These are phyloP conservation scores for Ascomycota sp. DNA, from an alignment of 2,329 filamentous ascomycete genomes.

Conservation along the genomic window DNA sequence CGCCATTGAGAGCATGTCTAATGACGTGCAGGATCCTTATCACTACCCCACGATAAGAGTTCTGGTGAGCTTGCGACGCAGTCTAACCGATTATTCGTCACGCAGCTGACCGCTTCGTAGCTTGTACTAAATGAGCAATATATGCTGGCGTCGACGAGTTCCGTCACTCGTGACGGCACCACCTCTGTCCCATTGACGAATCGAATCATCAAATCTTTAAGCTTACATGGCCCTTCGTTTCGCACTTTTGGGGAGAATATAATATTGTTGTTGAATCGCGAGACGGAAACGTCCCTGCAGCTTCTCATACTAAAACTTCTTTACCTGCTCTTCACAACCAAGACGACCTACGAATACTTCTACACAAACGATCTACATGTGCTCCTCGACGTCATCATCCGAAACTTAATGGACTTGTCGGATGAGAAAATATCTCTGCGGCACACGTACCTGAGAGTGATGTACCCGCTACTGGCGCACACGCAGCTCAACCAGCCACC, in stretches of 20 bases:
- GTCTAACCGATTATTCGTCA: too few species aligned
- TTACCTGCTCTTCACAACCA: conserved; percentile 86
- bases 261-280: conserved; percentile 82
- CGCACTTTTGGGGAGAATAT: conserved; percentile 97
- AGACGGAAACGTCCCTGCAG: conserved; percentile 84
- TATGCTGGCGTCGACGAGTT: conserved; percentile 54
- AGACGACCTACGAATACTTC: conserved; percentile 88
- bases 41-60: conserved; percentile 91
- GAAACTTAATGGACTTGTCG: conserved; percentile 88
- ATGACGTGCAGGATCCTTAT: conserved; percentile 80
- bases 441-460: conserved; percentile 84
- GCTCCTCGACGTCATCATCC: conserved; percentile 83
- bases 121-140: conserved; percentile 96
- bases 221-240: conserved; percentile 57
- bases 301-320: conserved; percentile 90
- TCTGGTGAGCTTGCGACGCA: conserved; percentile 37
- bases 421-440: conserved; percentile 58
- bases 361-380: conserved; percentile 95
- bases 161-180: conserved; percentile 17
- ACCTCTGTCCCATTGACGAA: conserved; percentile 50
- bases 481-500: conserved; percentile 75
- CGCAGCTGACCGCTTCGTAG: conserved; percentile 22
- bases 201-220: conserved; percentile 78
- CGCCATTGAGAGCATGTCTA: conserved; percentile 70
- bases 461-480: conserved; percentile 77